phyloP scores from a whole-genome alignment of 257 asterid species.

The Paulownia fortunei region DNA sequence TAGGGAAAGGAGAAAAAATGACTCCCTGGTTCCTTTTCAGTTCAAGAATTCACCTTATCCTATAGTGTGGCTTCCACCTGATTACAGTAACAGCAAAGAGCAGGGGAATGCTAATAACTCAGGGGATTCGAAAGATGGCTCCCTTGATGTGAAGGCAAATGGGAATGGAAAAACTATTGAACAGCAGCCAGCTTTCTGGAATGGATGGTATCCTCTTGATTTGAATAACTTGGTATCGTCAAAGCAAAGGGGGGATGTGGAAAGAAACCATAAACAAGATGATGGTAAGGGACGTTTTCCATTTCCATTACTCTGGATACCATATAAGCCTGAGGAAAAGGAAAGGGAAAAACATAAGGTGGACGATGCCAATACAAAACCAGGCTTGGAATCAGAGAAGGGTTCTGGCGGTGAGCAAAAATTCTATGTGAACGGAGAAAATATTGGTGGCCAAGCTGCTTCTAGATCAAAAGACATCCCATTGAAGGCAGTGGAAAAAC shows the following conservation, averaged over 20 bases:
- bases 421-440: conserved; percentile 15
- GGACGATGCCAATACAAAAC: conserved; percentile 3
- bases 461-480: conserved; percentile 43
- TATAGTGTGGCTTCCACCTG: conserved; percentile 50
- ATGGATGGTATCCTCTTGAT: conserved; percentile 52
- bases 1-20: conserved; percentile 30
- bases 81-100: conserved; percentile 22
- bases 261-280: conserved; percentile 24
- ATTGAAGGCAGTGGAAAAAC: conserved; percentile 51
- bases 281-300: conserved; percentile 39
- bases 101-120: conserved; percentile 8
- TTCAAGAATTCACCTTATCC: conserved; percentile 45
- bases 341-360: conserved; percentile 19
- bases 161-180: conserved; percentile 17
- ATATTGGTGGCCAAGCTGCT: neutral
- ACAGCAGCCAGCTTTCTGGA: conserved; percentile 32
- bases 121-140: conserved; percentile 18
- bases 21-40: conserved; percentile 44
- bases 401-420: conserved; percentile 22
- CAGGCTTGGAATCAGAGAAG: conserved; percentile 21
- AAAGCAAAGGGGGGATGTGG: conserved; percentile 34
- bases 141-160: conserved; percentile 23
- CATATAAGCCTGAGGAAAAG: conserved; percentile 47
- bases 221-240: conserved; percentile 30
- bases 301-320: conserved; percentile 67